Evolutionary conservation across 768 basidiomycete species (phyloP), one percentile per base, ranked within the genome.

Genomic region (Pisolithus tinctorius): DNA sequence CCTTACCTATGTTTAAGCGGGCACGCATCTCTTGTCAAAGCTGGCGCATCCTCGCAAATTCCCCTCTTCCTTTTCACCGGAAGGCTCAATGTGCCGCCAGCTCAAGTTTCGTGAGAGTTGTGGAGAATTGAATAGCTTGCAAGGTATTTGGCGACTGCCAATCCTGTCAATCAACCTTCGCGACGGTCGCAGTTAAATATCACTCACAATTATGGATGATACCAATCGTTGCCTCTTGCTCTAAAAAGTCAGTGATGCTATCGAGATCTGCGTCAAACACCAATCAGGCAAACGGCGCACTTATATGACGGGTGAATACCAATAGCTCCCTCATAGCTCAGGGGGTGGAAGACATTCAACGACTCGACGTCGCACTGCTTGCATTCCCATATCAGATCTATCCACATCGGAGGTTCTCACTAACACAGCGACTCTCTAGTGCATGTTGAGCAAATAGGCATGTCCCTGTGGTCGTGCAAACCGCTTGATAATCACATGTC

Each of bases 261-360:
- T 96, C 94, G 23, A 97, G 70, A 65, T 96, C 93, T 88, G 47
- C 11, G 42, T 4, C 41, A 25, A n/a, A 10, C 4, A 31, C 44
- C 34, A 20, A 42, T 26, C 27, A 29, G 23, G 23, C 23, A 41
- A 50, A 52, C 34, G 30, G 16, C 3, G 1, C 25, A 30, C 36
- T n/a, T 14, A 38, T 34, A 1, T 43, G 7, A 26, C 1, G 30
- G 14, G 27, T 14, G 49, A 71, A 17, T 52, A 83, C 88, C 85
- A 55, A 95, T 87, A 0, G 89, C 85, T 4, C 93, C 92, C 59
- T 93, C 92, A 60, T 95, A 96, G 14, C 91, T 94, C 34, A 96
- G 70, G 0, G 93, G 94, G 66, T 96, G 93, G 71, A 91, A 96
- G 6, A 85, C 86, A 58, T 96, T 97, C 52, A 85, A 68, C 0